phyloP scores from a whole-genome alignment of 305 asterid species.

The Rubia occidens region DNA sequence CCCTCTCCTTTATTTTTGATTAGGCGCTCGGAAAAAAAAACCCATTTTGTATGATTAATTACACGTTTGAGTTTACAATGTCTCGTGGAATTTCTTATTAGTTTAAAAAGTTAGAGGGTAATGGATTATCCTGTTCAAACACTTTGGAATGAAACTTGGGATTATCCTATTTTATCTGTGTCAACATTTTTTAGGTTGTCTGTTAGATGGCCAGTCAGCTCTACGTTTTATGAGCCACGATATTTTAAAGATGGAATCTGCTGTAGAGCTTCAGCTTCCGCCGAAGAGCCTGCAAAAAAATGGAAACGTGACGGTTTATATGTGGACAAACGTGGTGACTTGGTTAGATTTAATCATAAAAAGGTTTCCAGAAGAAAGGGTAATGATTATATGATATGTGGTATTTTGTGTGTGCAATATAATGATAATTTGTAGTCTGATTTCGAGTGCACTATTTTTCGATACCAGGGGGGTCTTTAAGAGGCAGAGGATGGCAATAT shows the following conservation, averaged over 20 bases:
- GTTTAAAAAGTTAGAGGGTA: neutral
- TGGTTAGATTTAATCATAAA: slow-evolving; percentile 57
- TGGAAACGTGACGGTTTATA: slow-evolving; percentile 63
- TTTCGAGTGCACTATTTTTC: slow-evolving; percentile 13
- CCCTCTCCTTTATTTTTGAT: neutral
- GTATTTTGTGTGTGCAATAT: neutral
- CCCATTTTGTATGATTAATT: slow-evolving; percentile 2
- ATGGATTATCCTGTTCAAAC: neutral
- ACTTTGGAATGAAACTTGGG: neutral
- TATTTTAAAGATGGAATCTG: slow-evolving; percentile 30
- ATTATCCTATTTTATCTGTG: no score
- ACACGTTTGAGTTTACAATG: neutral
- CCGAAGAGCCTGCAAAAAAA: slow-evolving; percentile 40
- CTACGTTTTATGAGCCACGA: slow-evolving; percentile 29
- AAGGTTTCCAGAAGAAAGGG: slow-evolving; percentile 68
- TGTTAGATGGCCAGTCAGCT: slow-evolving; percentile 35
- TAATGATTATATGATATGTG: slow-evolving; percentile 13
- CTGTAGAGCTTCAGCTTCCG: slow-evolving; percentile 37
- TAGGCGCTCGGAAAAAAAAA: neutral
- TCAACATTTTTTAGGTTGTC: slow-evolving; percentile 32
- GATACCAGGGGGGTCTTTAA: slow-evolving; percentile 64
- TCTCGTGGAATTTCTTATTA: neutral
- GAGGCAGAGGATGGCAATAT: slow-evolving; percentile 95
- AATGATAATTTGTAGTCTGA: neutral
- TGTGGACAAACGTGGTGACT: slow-evolving; percentile 55